Percentiles rank a stretch among this genome's conserved stretches.
phyloP scores from a whole-genome alignment of 2,329 filamentous ascomycete genomes.

The Aspergillus texensis region DNA sequence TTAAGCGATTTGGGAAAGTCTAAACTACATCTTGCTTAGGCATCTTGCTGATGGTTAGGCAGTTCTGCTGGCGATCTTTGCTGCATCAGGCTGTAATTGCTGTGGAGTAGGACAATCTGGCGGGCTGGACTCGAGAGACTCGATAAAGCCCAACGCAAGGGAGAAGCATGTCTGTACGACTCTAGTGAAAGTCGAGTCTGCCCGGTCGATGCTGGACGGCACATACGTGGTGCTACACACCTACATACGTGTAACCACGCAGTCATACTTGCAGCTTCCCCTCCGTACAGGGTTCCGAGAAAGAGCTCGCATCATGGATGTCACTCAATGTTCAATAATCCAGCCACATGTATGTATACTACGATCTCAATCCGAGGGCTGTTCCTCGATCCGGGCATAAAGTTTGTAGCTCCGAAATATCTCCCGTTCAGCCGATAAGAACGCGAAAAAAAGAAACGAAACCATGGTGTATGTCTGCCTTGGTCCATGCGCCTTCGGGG shows the following conservation, averaged over 20 bases:
- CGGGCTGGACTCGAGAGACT: neutral
- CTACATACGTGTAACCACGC: neutral
- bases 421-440: neutral
- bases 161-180: neutral
- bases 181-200: neutral
- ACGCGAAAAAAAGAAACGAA: neutral
- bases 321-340: neutral
- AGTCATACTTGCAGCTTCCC: neutral
- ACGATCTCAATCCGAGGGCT: neutral
- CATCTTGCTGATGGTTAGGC: neutral
- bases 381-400: neutral
- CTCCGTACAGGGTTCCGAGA: neutral
- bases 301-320: neutral
- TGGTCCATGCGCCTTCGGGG: conserved; percentile 7
- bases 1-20: neutral
- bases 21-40: neutral
- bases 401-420: neutral
- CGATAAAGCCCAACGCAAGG: neutral
- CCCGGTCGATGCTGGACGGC: neutral
- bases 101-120: neutral
- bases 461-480: neutral
- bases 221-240: neutral
- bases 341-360: conserved; percentile 5
- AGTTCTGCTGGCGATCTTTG: neutral
- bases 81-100: neutral